Evolutionary conservation across 2,329 filamentous ascomycete genomes (phyloP).

Genomic region (Penicillium sp.): DNA sequence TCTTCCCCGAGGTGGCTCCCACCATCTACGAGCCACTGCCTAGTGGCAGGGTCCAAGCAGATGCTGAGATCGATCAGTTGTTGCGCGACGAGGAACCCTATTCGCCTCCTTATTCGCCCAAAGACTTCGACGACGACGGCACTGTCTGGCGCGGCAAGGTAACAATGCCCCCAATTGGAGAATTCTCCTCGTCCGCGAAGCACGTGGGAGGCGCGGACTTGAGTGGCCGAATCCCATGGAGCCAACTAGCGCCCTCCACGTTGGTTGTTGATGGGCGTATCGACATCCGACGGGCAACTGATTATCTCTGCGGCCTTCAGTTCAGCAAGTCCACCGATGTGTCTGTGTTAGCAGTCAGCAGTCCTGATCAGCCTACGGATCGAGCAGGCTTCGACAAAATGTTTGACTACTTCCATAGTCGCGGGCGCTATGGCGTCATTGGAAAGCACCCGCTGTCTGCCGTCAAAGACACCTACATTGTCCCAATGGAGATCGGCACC

Average conservation of each 20-base stretch:
- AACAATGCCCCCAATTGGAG: constrained; percentile 72
- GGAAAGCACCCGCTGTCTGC: constrained; percentile 70
- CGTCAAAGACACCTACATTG: constrained; percentile 86
- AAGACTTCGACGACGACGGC: constrained; percentile 68
- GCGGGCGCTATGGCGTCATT: constrained; percentile 83
- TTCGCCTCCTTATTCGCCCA: constrained; percentile 79
- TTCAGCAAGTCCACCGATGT: constrained; percentile 82
- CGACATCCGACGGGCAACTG: constrained; percentile 75
- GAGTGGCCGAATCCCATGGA: constrained; percentile 65
- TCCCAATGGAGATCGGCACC: constrained; percentile 74
- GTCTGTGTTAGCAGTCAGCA: constrained; percentile 69
- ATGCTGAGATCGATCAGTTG: constrained; percentile 86
- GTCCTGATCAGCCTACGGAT: constrained; percentile 58
- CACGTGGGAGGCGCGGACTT: constrained; percentile 84
- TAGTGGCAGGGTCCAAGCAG: constrained; percentile 56
- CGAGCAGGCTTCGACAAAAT: constrained; percentile 67
- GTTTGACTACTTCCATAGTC: constrained; percentile 81
- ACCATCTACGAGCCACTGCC: constrained; percentile 41
- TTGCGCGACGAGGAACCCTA: constrained; percentile 78
- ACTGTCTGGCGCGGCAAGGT: constrained; percentile 76
- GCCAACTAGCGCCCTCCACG: constrained; percentile 66
- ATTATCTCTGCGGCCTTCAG: constrained; percentile 84
- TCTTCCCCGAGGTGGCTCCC: constrained; percentile 43
- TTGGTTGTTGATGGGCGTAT: constrained; percentile 68
- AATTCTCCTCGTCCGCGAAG: constrained; percentile 73